Evolutionary conservation across 495 filamentous ascomycete genomes (phyloP).

Genomic region (Mycothermus thermophilus): DNA sequence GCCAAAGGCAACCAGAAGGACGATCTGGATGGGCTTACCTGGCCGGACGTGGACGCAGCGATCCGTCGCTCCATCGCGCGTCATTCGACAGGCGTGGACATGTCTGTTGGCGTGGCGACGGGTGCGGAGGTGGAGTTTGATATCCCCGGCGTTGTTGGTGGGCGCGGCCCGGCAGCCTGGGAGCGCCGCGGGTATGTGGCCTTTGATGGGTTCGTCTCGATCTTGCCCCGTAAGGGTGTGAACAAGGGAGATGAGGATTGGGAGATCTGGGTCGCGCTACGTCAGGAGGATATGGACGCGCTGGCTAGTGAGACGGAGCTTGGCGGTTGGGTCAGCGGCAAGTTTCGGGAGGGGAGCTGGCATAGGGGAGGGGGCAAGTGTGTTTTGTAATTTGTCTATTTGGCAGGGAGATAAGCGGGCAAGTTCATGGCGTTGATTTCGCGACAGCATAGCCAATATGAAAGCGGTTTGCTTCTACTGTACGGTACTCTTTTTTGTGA

Average conservation of each 20-base stretch:
- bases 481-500: too few species aligned
- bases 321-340: background rate
- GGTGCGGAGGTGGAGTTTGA: slow-evolving; percentile 3
- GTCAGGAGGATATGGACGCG: slow-evolving; percentile 2
- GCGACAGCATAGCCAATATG: too few species aligned
- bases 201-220: background rate
- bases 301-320: background rate
- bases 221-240: background rate
- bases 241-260: slow-evolving; percentile 3
- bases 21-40: background rate
- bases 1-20: too few species aligned
- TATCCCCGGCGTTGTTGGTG: background rate
- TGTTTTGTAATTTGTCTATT: too few species aligned
- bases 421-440: too few species aligned
- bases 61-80: background rate
- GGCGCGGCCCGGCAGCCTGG: background rate
- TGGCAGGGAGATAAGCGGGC: too few species aligned
- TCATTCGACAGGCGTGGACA: background rate
- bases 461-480: too few species aligned
- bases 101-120: background rate
- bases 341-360: background rate
- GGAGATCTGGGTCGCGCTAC: slow-evolving; percentile 2
- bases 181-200: slow-evolving; percentile 3
- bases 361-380: too few species aligned
- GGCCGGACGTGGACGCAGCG: background rate